Percentiles rank a stretch among this genome's conserved stretches.
Conservation (phyloP, 805 yeast genomes). For the Dipodascus albidus region DNA sequence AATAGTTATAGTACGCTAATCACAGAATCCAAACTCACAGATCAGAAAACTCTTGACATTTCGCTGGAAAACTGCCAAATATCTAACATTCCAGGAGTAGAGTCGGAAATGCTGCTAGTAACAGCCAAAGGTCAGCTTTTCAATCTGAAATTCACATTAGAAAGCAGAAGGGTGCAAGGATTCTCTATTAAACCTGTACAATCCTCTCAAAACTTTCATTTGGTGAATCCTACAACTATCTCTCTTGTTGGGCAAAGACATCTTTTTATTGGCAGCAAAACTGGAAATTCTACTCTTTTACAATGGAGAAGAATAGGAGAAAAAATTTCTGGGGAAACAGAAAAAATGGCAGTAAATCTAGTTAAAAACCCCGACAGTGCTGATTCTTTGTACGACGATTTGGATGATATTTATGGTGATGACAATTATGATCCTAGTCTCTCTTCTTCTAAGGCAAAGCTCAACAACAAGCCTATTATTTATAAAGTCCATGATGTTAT, state of each 20-base stretch:
- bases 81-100: constrained; percentile 24
- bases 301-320: constrained; percentile 25
- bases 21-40: constrained; percentile 32
- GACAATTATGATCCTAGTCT: constrained; percentile 2
- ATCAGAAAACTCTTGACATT: constrained; percentile 40
- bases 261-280: constrained; percentile 48
- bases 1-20: constrained; percentile 39
- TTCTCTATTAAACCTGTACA: constrained; percentile 12
- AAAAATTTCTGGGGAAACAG: background rate
- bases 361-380: background rate
- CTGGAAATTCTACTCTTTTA: constrained; percentile 47
- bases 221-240: constrained; percentile 24
- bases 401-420: constrained; percentile 24
- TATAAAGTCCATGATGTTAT: constrained; percentile 38
- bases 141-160: constrained; percentile 26
- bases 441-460: constrained; percentile 7
- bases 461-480: constrained; percentile 4
- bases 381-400: constrained; percentile 22
- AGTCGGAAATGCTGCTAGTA: constrained; percentile 29
- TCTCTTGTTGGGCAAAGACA: constrained; percentile 32
- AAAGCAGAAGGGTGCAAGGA: constrained; percentile 28
- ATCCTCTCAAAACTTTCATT: background rate
- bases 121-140: constrained; percentile 34
- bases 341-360: background rate
- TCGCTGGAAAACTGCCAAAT: constrained; percentile 43